These are phyloP conservation scores for Emergomyces pasteurianus DNA, from an alignment of 2,329 filamentous ascomycete genomes.

Conservation along the genomic window DNA sequence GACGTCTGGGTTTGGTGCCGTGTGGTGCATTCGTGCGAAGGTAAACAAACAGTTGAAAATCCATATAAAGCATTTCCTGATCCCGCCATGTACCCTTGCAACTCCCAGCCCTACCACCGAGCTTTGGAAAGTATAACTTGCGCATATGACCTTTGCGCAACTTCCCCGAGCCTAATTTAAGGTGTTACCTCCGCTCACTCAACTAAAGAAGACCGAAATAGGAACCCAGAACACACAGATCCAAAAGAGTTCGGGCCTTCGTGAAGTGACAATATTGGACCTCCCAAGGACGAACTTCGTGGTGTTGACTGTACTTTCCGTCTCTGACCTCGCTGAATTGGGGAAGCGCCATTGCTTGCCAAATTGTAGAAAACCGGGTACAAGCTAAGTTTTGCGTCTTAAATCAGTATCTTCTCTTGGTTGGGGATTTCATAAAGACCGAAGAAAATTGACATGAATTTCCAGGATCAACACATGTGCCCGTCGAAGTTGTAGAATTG, in stretches of 20 bases:
- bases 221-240: constrained; percentile 29
- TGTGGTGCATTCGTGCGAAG: constrained; percentile 78
- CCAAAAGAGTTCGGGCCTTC: constrained; percentile 21
- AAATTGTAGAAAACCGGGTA: constrained; percentile 9
- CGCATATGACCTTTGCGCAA: constrained; percentile 49
- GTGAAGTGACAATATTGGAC: constrained; percentile 24
- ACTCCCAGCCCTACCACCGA: constrained; percentile 46
- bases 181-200: constrained; percentile 47
- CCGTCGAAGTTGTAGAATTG: constrained; percentile 68
- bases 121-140: constrained; percentile 50
- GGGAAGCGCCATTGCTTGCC: constrained; percentile 17
- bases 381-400: constrained; percentile 27
- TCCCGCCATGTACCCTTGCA: constrained; percentile 86
- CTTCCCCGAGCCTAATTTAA: constrained; percentile 44
- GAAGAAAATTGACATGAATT: constrained; percentile 84
- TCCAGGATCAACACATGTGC: constrained; percentile 59
- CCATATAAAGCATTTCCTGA: constrained; percentile 84
- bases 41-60: constrained; percentile 71
- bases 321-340: constrained; percentile 80
- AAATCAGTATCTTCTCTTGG: constrained; percentile 68
- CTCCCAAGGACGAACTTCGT: constrained; percentile 29
- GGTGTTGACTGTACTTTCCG: constrained; percentile 25
- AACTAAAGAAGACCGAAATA: constrained; percentile 40
- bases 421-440: constrained; percentile 78
- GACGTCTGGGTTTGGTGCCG: constrained; percentile 65